phyloP scores from a whole-genome alignment of 192 early-diverging fungal genomes.

The Coemansia sp. region DNA sequence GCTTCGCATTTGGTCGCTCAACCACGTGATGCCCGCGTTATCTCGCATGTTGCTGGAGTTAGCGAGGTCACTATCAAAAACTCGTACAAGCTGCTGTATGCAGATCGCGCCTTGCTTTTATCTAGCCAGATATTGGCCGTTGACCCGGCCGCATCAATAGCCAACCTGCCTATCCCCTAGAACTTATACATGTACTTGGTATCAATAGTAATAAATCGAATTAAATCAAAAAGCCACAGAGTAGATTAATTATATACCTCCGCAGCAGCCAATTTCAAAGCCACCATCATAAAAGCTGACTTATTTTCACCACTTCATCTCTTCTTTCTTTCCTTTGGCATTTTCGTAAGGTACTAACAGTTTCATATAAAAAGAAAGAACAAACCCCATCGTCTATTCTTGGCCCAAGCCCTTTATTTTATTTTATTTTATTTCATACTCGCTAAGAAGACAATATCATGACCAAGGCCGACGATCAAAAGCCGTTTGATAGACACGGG shows the following conservation, averaged over 20 bases:
- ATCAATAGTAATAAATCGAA: neutral
- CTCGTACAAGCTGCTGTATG: slow-evolving; percentile 74
- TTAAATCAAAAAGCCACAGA: slow-evolving; percentile 11
- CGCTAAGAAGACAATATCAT: neutral
- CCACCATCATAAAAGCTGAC: too few relatives aligned
- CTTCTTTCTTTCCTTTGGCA: too few relatives aligned
- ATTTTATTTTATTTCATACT: neutral
- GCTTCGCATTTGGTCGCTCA: slow-evolving; percentile 71
- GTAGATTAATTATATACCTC: neutral
- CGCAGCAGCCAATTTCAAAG: too few relatives aligned
- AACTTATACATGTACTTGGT: neutral
- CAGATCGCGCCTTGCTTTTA: slow-evolving; percentile 60
- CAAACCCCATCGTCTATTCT: neutral
- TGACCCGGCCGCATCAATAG: slow-evolving; percentile 22
- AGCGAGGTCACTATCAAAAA: slow-evolving; percentile 94
- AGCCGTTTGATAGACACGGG: neutral
- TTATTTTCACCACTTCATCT: too few relatives aligned
- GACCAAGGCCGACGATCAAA: neutral
- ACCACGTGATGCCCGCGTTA: slow-evolving; percentile 71
- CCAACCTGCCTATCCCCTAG: slow-evolving; percentile 31
- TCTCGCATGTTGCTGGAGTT: slow-evolving; percentile 85
- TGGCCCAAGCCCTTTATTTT: neutral
- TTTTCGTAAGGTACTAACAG: too few relatives aligned
- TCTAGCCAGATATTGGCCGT: slow-evolving; percentile 22
- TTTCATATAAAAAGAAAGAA: neutral